Base-by-base conservation (phyloP, 225 moss, liverwort and hornwort genomes). In the Lunularia cruciata region DNA sequence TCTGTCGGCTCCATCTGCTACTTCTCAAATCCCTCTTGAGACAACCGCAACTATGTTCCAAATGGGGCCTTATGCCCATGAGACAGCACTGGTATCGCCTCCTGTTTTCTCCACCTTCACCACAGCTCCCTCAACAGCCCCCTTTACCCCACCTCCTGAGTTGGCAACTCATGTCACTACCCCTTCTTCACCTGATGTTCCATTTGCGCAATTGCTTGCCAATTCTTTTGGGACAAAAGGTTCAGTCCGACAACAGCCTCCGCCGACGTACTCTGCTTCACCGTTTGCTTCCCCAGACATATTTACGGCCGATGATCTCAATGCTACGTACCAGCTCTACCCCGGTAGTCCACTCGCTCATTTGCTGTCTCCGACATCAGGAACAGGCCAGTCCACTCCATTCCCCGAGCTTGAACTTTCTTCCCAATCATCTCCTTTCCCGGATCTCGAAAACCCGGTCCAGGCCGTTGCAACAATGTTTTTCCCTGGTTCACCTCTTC, bases 81-180 rank as follows among this genome's bases (percentile, higher is more conserved):
- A 98, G 76, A 98, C 98, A n/a, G 93, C 96, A 20, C 90, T 98
- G 20, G 98, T 98, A 40, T 89, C 98, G n/a, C 98, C 98, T 36
- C 98, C 93, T 9, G 92, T 88, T 32, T 91, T 93, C 70, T 98
- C 98, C 52, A 86, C 89, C 58, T 93, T 93, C 63, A 98, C 98
- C 20, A 98, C 98, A 9, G 98, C 98, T 36, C 98, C 98, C 18
- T 98, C 98, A 6, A 98, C 98, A 31, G 98, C 98, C 60, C 98
- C 98, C 35, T 98, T 98, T 63, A 98, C 98, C 10, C 98, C 98
- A 39, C 98, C 98, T 42, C 98, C 98, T 42, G 98, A 98, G 78
- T 91, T 91, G 19, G 91, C 98, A 10, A 85, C 86, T 60, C 95
- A 98, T 63, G 75, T 98, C 16, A 98, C 98, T 28, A 93, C 88